Evolutionary conservation across 169 alveolate genomes (phyloP).

Genomic region (Plasmodium malariae): DNA sequence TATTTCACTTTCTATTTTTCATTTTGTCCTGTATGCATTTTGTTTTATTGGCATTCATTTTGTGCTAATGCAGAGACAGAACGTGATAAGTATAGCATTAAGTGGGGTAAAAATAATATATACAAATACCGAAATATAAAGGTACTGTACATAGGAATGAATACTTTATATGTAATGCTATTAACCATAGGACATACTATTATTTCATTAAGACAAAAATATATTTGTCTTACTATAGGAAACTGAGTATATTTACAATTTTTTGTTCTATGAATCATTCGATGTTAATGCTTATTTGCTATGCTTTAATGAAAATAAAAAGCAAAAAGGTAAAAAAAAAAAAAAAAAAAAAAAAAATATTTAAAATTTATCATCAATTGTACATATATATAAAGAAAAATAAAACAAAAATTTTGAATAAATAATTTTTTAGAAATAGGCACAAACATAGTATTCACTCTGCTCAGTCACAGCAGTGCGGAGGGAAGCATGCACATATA

Average conservation of each 20-base stretch:
- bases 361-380: no score
- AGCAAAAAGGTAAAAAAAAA: slow-evolving; percentile 37
- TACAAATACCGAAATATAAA: slow-evolving; percentile 67
- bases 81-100: slow-evolving; percentile 19
- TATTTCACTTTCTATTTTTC: background rate
- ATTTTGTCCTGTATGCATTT: background rate
- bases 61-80: slow-evolving; percentile 23
- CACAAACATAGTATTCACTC: background rate
- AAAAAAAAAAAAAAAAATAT: background rate
- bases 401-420: no score
- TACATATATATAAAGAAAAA: no score
- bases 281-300: slow-evolving; percentile 50
- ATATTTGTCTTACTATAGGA: slow-evolving; percentile 12
- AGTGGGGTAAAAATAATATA: slow-evolving; percentile 26
- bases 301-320: slow-evolving; percentile 36
- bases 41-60: background rate
- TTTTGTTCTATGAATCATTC: slow-evolving; percentile 37
- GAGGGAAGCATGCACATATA: background rate
- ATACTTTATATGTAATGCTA: background rate
- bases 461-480: background rate
- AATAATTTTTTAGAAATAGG: no score
- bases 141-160: slow-evolving; percentile 11
- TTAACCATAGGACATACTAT: no score
- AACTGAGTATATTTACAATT: slow-evolving; percentile 68
- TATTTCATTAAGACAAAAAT: background rate